Evolutionary conservation across 768 basidiomycete genomes (phyloP), one percentile per base, ranked within the genome.

Genomic region (Suillus fuscotomentosus): DNA sequence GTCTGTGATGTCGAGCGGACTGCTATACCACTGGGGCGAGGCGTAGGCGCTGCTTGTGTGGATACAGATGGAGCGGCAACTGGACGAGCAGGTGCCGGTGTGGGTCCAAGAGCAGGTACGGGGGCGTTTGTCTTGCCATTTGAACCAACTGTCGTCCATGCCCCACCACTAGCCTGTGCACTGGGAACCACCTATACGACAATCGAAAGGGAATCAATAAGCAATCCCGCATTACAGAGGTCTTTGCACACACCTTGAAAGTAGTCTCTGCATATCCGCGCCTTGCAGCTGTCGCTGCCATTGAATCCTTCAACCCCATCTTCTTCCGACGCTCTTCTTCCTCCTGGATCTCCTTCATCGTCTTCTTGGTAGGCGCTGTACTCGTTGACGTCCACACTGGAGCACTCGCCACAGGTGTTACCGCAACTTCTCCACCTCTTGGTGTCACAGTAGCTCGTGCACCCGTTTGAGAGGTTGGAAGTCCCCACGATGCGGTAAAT

Each of bases 301-400:
- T 80, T 61, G 82, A 86, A 67, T 91, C 87, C 74, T 88, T 89
- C 8, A 79, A 77, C 1, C 81, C 81, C 36, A 78, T 70, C 76
- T 88, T 91, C 82, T 94, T 95, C 66, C 90, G 84, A 67, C 81
- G 85, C 76, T 97, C 94, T 72, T 99, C 97, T 70, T 99, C 97
- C 76, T 99, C 97, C 72, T 97, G 94, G 47, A 99, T 99, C 80
- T 99, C 95, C 81, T 97, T 98, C 89, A 99, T 90, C 2, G 93
- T 92, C 83, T 95, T 97, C 82, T 94, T 96, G 3, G 80, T 73
- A 11, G 79, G 78, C 8, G 83, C 75, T 71, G 87, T 88, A 31
- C 77, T 78, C 17, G 84, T 78, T 69, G 83, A 87, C 11, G 88
- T 90, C 94, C 95, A 97, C 22, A 92, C 94, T 17, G 87, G 84